Base-by-base conservation (phyloP, 2,329 filamentous ascomycete species). In the Thielaviopsis euricoi region DNA sequence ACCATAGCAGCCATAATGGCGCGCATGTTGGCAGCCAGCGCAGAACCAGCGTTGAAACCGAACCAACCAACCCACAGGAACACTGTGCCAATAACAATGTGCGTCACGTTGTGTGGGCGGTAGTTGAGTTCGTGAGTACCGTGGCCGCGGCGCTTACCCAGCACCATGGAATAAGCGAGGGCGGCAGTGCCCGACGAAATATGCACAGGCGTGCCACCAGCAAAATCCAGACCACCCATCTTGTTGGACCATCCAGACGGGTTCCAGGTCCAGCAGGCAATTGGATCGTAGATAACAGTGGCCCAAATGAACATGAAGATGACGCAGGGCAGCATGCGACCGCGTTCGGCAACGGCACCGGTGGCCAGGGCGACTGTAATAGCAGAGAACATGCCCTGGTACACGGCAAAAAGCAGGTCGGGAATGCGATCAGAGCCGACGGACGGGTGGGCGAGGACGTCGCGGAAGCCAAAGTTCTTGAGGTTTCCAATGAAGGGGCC, bases 31-130 rank as follows among this genome's bases (percentile, higher is more conserved):
- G 88, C 88, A 53, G 83, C 77, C 58, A 93, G 75, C 15, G 88
- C 89, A 17, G 85, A 89, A 62, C 89, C 89, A 54, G 87, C 88
- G 65, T 95, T 95, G 81, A 95, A 95, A 53, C 89, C 89, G 66
- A 95, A 94, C 89, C 89, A 95, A 57, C 89, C 89, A 17, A 95
- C 86, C 89, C 89, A 95, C 17, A 95, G 82, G 72, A 95, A 95
- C 52, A 95, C 88, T 2, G 89, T 95, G 29, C 89, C 89, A 58
- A 94, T 86, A 56, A 95, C 88, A 64, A 95, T 89, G 69, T 94
- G 87, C 3, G 89, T 93, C 52, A 94, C 88, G 65, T 95, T 95
- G 74, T 95, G 89, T 10, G 89, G 89, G 55, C 89, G 85, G 71
- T 91, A 95, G 73, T 94, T 94, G 65, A 95, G 76, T 69, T 91